These are phyloP conservation scores for Barbarea vulgaris DNA, from an alignment of 345 rosid species.

Conservation along the genomic window DNA sequence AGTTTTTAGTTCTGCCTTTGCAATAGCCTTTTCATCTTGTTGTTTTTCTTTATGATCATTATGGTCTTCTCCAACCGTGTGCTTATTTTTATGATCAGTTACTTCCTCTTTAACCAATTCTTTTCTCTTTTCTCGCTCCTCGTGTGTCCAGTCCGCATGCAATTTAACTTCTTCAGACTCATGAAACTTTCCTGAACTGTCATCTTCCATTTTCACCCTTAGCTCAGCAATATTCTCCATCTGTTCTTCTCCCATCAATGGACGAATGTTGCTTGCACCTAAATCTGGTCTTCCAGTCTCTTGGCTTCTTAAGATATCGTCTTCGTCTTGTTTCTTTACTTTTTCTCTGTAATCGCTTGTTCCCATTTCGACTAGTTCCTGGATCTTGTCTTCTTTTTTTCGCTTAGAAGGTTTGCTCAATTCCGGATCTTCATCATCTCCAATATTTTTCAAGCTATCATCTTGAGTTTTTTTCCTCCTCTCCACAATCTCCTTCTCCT, in stretches of 20 bases:
- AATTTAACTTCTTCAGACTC: slow-evolving; percentile 14
- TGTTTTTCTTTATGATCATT: neutral
- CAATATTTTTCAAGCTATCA: slow-evolving; percentile 8
- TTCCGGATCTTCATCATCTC: slow-evolving; percentile 4
- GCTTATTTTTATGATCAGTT: slow-evolving; percentile 2
- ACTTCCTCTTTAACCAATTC: neutral
- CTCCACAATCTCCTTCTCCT: neutral
- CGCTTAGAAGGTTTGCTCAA: slow-evolving; percentile 2
- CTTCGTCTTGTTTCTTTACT: slow-evolving; percentile 11
- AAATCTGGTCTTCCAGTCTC: neutral
- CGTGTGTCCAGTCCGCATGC: slow-evolving; percentile 3
- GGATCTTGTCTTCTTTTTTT: slow-evolving; percentile 1
- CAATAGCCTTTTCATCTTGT: neutral
- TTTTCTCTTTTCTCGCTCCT: slow-evolving; percentile 2
- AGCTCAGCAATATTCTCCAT: neutral
- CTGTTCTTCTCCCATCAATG: neutral
- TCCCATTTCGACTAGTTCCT: slow-evolving; percentile 16
- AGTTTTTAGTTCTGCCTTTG: neutral
- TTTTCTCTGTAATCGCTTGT: neutral
- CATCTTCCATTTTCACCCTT: neutral
- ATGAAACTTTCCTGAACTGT: neutral
- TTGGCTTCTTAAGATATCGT: slow-evolving; percentile 12
- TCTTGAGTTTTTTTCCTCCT: slow-evolving; percentile 7
- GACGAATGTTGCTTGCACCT: neutral
- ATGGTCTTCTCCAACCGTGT: neutral